Evolutionary conservation across 2,329 filamentous ascomycete genomes (phyloP), one percentile per base, ranked within the genome.

Genomic region (Botrytis fragariae): DNA sequence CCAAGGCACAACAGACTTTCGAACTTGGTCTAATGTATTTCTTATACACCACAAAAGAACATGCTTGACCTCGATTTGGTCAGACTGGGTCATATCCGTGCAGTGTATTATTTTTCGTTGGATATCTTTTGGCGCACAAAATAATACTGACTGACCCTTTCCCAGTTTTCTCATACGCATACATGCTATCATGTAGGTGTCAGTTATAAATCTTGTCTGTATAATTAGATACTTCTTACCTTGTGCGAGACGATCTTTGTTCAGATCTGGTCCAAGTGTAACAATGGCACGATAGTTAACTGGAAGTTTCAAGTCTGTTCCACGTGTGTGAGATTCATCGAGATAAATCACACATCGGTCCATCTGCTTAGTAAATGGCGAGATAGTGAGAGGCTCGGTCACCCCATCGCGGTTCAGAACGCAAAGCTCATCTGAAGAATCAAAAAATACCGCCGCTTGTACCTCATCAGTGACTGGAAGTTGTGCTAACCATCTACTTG

Each of bases 161-260:
- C 90, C 92, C 0, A 95, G 84, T 74, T 90, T 88, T 18, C 91
- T 81, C 87, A 94, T 89, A n/a, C 92, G 81, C 89, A 92, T 93
- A 74, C 90, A 92, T 0, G 90, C 90, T 88, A 54, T 54, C 25
- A 54, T 22, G 10, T 18, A 64, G n/a, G 22, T 18, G 65, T 77
- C 65, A 77, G 76, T 54, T 65, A n/a, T 25, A 35, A 35, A 54
- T 39, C 18, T 6, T 8, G 48, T 12, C 14, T 25, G 25, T 74
- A 61, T 20, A n/a, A 62, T 32, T 1, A 48, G 22, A 45, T 4
- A 61, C 51, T 60, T 60, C 51, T 63, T 32, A 75, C 75, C 72
- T 63, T 71, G 61, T 37, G 71, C 71, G 65, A 75, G 16, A 74
- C 83, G 48, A 74, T 95, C 92, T 74, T 94, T 95, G 0, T 89